Base-by-base conservation (phyloP, 495 filamentous ascomycete genomes). In the Penicillium psychrofluorescens region DNA sequence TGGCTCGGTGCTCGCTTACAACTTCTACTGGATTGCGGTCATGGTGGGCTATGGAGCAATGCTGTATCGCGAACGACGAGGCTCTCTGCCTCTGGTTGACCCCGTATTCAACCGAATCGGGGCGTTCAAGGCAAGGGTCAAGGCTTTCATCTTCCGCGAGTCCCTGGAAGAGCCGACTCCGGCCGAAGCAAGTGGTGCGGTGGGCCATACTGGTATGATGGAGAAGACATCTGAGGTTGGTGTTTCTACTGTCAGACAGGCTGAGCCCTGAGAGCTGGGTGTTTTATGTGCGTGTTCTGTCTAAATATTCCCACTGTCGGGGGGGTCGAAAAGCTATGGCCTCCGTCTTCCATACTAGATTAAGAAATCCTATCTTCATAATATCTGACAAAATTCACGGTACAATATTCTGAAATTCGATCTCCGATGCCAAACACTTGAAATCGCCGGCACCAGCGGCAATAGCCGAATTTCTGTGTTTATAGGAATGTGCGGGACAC, bases 1-100 rank as follows among this genome's bases (percentile, higher is more conserved):
- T 44, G 86, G 73, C 7, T 73, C 71, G 0, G 84, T 92, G 33
- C 80, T 96, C 46, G 79, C 83, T 4, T 96, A 96, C 67, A 94
- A 95, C 54, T 22, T 94, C 5, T 96, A 95, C 70, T 96, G 73
- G 68, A 78, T 95, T 11, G 38, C 37, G 13, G 50, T 66, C 7
- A 62, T 60, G 40, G 16, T 61, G 11, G 53, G 43, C 30, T 61
- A 55, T 22, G 47, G 31, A 0, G 14, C 48, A 43, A 60, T 64
- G 61, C 40, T 55, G 27, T 56, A 53, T 35, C 49, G 54, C 12
- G 61, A 64, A 50, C 44, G 45, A 2, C 41, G 46, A 1, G 60
- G 58, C 7, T 11, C 43, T 13, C 31, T 62, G 9, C 58, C 58
- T 1, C 33, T 52, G 38, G 43, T 62, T 30, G 55, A 62, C 40